Conservation (phyloP, 2,329 filamentous ascomycete genomes). For the Exophiala aquamarina region DNA sequence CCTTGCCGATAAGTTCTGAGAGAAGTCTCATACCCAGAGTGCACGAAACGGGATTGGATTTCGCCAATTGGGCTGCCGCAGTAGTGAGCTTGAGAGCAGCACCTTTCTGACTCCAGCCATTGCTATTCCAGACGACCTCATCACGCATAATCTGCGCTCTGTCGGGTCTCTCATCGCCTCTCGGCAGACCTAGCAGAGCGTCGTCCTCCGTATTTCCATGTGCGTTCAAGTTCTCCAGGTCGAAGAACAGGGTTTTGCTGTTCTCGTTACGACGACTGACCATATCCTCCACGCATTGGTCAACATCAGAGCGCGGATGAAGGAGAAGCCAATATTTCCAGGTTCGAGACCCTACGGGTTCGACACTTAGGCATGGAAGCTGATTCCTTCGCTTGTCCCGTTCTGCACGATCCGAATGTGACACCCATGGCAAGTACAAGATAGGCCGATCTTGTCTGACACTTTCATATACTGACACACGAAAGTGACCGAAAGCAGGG, state of each 20-base stretch:
- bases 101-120: too few species aligned
- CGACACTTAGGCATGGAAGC: background rate
- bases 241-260: slow-evolving; percentile 1
- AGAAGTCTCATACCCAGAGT: too few species aligned
- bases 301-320: background rate
- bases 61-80: too few species aligned
- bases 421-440: too few species aligned
- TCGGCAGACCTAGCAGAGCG: background rate
- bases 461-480: background rate
- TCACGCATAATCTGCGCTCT: background rate
- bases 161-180: background rate
- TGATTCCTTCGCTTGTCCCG: too few species aligned
- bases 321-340: background rate
- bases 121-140: too few species aligned
- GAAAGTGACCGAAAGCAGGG: background rate
- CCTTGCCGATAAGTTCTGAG: too few species aligned
- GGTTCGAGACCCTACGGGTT: background rate
- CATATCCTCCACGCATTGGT: background rate
- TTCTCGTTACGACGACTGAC: background rate
- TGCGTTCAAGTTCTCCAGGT: background rate
- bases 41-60: too few species aligned
- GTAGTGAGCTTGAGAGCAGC: too few species aligned
- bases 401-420: background rate
- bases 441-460: too few species aligned
- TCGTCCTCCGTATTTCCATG: slow-evolving; percentile 3